Conservation (phyloP, 192 early-diverging fungal genomes). For the Coemansia asiatica region DNA sequence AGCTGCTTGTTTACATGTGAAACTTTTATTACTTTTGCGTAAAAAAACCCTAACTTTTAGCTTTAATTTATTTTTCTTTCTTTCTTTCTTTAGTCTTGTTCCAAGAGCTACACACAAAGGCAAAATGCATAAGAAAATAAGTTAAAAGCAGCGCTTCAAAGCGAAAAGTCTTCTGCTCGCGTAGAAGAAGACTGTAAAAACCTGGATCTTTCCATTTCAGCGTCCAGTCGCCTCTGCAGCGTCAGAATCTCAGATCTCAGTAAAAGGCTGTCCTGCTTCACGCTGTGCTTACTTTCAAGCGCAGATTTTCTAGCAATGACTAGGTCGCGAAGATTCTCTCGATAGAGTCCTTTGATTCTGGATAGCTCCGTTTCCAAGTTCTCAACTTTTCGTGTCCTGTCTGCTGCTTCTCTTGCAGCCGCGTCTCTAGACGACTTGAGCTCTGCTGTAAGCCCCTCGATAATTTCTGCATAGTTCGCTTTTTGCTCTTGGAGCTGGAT, state of each 20-base stretch:
- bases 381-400: constrained; percentile 31
- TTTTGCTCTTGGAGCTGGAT: constrained; percentile 55
- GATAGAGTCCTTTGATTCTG: constrained; percentile 42
- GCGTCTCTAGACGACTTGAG: constrained; percentile 39
- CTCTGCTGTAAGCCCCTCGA: constrained; percentile 39
- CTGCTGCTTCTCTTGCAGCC: constrained; percentile 17
- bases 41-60: too few species aligned
- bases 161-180: constrained; percentile 12
- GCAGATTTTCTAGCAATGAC: constrained; percentile 43
- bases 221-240: constrained; percentile 52
- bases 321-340: constrained; percentile 51
- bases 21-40: constrained; percentile 4
- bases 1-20: background rate
- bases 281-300: constrained; percentile 46
- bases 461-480: constrained; percentile 48
- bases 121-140: background rate
- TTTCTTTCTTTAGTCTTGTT: too few species aligned
- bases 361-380: constrained; percentile 40
- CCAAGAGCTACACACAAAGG: too few species aligned
- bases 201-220: constrained; percentile 48
- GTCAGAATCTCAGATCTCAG: constrained; percentile 51
- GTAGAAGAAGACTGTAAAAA: constrained; percentile 34
- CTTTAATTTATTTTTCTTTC: too few species aligned
- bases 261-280: constrained; percentile 51
- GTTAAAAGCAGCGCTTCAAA: background rate